phyloP scores from a whole-genome alignment of 352 stramenopile species.

The Pythium coloratum region DNA sequence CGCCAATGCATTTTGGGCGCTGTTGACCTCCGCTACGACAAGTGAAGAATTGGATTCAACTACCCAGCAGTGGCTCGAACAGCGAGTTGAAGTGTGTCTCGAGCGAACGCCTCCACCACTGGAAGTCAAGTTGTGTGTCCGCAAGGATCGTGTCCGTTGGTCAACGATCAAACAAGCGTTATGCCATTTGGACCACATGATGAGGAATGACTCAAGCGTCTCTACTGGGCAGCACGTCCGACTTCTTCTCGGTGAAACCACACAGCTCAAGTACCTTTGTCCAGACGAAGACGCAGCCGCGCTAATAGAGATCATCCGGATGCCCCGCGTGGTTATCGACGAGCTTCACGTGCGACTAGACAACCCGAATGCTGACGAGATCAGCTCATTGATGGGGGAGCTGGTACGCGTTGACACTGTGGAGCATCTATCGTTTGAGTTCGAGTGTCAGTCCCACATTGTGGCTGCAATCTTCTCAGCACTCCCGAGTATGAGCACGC shows the following conservation, averaged over 20 bases:
- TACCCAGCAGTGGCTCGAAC: neutral
- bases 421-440: neutral
- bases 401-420: constrained; percentile 5
- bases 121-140: neutral
- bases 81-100: neutral
- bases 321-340: neutral
- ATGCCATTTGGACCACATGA: neutral
- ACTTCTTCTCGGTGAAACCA: neutral
- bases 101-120: neutral
- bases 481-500: neutral
- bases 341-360: neutral
- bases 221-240: neutral
- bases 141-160: neutral
- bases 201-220: neutral
- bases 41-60: neutral
- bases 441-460: neutral
- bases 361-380: neutral
- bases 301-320: neutral
- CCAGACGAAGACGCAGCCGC: neutral
- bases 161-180: neutral
- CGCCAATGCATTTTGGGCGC: neutral
- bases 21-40: neutral
- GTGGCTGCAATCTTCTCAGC: neutral
- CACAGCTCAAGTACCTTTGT: neutral
- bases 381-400: neutral